A percentile compares a stretch with the other conserved stretches of the same genome.
Conservation (phyloP, 306 rosid genomes). For the Potentilla sterilis region DNA sequence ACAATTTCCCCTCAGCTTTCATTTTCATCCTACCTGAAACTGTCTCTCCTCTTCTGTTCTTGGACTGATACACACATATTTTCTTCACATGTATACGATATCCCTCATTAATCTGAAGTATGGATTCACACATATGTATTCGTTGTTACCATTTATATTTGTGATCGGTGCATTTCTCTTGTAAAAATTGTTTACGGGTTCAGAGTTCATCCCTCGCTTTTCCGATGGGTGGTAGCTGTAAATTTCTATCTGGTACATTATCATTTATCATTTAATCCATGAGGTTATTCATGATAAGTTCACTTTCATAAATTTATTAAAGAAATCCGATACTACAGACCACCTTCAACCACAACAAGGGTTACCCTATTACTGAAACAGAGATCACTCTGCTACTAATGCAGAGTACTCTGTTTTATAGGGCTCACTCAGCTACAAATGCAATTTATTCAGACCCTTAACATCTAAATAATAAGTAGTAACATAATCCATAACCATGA, state of each 20-base stretch:
- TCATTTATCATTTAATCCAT: background rate
- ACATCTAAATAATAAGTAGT: background rate
- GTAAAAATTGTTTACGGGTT: background rate
- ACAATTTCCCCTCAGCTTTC: background rate
- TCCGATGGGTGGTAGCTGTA: background rate
- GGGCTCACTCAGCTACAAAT: background rate
- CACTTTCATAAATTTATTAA: background rate
- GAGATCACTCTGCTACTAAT: background rate
- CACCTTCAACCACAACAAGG: background rate
- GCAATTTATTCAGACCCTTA: constrained; percentile 12
- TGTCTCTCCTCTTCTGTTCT: background rate
- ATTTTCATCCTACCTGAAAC: background rate
- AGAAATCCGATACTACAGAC: background rate
- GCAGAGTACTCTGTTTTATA: background rate
- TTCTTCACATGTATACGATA: background rate
- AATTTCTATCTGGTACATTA: background rate
- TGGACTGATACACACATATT: background rate
- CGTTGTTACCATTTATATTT: background rate
- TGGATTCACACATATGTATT: background rate
- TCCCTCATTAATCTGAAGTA: background rate
- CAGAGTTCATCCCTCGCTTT: background rate
- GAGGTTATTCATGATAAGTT: background rate
- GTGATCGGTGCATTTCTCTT: background rate
- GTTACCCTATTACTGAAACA: background rate
- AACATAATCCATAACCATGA: constrained; percentile 2